Evolutionary conservation across 1,284 basidiomycete species (phyloP).

Genomic region (Singerocomus inundabilis): DNA sequence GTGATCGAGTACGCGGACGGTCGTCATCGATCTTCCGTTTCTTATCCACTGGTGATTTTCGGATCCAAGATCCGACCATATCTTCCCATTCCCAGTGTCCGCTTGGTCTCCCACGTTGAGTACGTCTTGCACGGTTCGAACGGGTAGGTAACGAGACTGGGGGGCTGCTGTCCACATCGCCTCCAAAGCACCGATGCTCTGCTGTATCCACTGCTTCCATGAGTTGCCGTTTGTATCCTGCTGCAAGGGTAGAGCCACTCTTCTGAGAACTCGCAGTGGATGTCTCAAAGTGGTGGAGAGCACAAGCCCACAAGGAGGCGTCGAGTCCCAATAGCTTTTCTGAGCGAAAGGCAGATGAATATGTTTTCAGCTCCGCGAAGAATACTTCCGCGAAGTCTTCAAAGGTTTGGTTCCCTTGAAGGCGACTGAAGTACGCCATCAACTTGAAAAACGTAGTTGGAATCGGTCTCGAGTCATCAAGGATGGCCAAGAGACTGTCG

Average conservation of each 20-base stretch:
- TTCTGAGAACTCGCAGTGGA: constrained; percentile 17
- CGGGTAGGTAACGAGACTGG: constrained; percentile 6
- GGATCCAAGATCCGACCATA: constrained; percentile 43
- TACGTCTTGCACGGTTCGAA: constrained; percentile 4
- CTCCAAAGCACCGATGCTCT: constrained; percentile 45
- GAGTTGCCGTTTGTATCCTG: constrained; percentile 38
- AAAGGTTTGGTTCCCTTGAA: constrained; percentile 10
- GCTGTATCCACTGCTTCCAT: constrained; percentile 49
- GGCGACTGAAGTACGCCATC: constrained; percentile 17
- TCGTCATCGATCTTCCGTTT: constrained; percentile 20
- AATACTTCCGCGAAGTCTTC: constrained; percentile 22
- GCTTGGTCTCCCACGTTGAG: constrained; percentile 15
- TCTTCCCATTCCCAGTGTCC: constrained; percentile 48
- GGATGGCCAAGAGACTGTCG: constrained; percentile 21
- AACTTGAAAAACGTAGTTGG: constrained; percentile 36
- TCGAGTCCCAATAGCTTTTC: constrained; percentile 42
- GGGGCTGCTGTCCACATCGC: constrained; percentile 19
- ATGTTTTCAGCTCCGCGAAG: constrained; percentile 28
- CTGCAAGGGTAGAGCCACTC: constrained; percentile 24
- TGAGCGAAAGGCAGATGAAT: constrained; percentile 37
- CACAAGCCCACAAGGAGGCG: constrained; percentile 53
- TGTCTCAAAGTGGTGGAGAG: constrained; percentile 47
- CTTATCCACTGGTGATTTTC: constrained; percentile 34
- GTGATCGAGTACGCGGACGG: constrained; percentile 1
- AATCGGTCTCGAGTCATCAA: constrained; percentile 28